Conservation (phyloP, 2,329 filamentous ascomycete species). For the Teratosphaeria zuluensis region DNA sequence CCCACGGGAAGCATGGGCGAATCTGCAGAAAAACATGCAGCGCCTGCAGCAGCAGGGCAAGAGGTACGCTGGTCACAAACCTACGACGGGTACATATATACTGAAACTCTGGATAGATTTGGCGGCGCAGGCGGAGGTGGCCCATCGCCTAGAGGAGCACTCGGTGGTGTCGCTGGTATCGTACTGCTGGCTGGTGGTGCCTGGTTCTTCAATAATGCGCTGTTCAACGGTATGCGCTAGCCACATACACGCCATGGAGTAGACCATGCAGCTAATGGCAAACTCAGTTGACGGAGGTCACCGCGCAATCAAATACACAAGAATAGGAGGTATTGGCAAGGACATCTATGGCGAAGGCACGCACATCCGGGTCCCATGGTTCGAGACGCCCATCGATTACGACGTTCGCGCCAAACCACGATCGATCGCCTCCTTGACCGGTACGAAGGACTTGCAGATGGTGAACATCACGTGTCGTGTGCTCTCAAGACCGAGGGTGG, state of each 20-base stretch:
- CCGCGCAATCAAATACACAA: conserved; percentile 95
- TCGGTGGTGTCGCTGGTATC: conserved; percentile 45
- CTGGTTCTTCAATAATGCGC: conserved; percentile 50
- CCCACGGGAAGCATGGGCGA: conserved; percentile 57
- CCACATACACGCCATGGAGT: background rate
- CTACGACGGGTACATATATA: conserved; percentile 1
- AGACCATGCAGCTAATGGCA: background rate
- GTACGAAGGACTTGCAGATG: conserved; percentile 99
- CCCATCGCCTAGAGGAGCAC: conserved; percentile 40
- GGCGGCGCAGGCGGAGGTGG: conserved; percentile 41
- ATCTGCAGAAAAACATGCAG: conserved; percentile 52
- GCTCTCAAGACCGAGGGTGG: conserved; percentile 78
- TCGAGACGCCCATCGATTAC: conserved; percentile 92
- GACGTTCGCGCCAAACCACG: conserved; percentile 96
- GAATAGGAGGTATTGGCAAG: conserved; percentile 78
- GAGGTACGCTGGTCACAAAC: conserved; percentile 21
- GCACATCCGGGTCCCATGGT: conserved; percentile 89
- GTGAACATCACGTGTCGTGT: conserved; percentile 99
- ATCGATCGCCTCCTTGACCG: conserved; percentile 92
- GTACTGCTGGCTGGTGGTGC: conserved; percentile 46
- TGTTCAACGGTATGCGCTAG: conserved; percentile 53
- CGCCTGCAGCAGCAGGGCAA: conserved; percentile 39
- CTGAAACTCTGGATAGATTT: conserved; percentile 24
- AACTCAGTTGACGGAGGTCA: conserved; percentile 81
- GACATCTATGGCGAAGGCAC: conserved; percentile 97